phyloP scores from a whole-genome alignment of 2,329 filamentous ascomycete genomes.

The Madurella fahalii region DNA sequence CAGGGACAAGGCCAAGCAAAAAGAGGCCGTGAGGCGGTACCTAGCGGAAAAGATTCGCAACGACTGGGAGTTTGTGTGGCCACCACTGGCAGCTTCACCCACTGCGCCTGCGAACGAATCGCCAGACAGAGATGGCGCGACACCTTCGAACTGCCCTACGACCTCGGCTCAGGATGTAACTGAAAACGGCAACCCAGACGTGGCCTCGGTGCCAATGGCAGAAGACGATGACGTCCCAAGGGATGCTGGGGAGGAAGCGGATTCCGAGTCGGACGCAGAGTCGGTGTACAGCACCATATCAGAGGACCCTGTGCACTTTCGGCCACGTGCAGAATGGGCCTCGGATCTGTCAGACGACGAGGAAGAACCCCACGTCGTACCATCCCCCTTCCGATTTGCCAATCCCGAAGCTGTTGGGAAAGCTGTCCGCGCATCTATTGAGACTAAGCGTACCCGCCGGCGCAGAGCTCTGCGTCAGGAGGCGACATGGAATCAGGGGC shows the following conservation, averaged over 20 bases:
- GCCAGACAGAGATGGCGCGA: not conserved
- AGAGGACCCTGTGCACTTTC: conserved; percentile 49
- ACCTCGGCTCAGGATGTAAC: conserved; percentile 2
- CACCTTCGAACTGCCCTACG: not conserved
- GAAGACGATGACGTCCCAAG: conserved; percentile 26
- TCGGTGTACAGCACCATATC: conserved; percentile 57
- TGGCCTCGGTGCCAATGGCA: not conserved
- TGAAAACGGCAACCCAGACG: conserved; percentile 4
- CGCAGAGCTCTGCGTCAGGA: conserved; percentile 59
- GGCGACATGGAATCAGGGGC: conserved; percentile 72
- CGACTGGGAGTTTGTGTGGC: conserved; percentile 61
- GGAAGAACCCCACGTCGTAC: conserved; percentile 22
- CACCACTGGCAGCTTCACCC: conserved; percentile 28
- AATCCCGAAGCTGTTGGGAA: conserved; percentile 44
- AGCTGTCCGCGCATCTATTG: conserved; percentile 38
- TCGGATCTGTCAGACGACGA: conserved; percentile 55
- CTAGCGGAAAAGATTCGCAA: conserved; percentile 51
- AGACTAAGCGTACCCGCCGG: conserved; percentile 51
- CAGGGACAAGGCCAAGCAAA: conserved; percentile 59
- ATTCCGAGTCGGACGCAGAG: conserved; percentile 41
- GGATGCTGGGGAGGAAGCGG: conserved; percentile 37
- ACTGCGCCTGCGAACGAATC: not conserved
- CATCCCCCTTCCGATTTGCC: conserved; percentile 50
- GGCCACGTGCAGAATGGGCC: conserved; percentile 51
- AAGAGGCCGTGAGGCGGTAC: conserved; percentile 57